Evolutionary conservation across 2,329 filamentous ascomycete species (phyloP).

Genomic region (Penicillium sp.): DNA sequence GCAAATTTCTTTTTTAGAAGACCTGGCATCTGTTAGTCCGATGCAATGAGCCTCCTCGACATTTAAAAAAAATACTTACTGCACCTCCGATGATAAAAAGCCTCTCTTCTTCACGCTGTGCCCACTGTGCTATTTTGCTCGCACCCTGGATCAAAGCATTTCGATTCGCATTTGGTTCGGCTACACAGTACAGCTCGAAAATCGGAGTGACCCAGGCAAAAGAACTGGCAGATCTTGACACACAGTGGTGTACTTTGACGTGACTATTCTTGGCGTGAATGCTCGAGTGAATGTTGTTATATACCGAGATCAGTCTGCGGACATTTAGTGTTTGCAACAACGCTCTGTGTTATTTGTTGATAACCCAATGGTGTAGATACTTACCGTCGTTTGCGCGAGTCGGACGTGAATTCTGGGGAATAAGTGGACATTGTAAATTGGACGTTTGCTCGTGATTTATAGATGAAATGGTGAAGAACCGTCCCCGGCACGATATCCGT

Average conservation of each 20-base stretch:
- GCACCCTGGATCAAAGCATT: conserved; percentile 73
- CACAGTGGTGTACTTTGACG: conserved; percentile 77
- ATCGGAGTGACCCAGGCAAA: conserved; percentile 85
- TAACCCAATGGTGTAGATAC: conserved; percentile 2
- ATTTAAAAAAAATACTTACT: conserved; percentile 43
- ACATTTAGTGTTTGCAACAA: conserved; percentile 1
- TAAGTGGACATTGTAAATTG: conserved; percentile 91
- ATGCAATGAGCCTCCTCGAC: too few relatives aligned
- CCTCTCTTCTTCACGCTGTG: conserved; percentile 82
- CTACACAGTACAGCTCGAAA: conserved; percentile 95
- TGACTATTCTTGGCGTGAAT: conserved; percentile 81
- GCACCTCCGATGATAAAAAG: conserved; percentile 97
- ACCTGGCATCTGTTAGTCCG: conserved; percentile 15
- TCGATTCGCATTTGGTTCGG: conserved; percentile 60
- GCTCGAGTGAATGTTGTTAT: conserved; percentile 75
- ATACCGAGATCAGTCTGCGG: conserved; percentile 67
- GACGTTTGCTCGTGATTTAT: conserved; percentile 90
- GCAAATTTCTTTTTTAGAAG: conserved; percentile 11
- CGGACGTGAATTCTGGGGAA: conserved; percentile 57
- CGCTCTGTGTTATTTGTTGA: background rate
- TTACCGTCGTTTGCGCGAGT: conserved; percentile 58
- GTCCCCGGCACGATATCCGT: conserved; percentile 74
- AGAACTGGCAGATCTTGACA: conserved; percentile 67
- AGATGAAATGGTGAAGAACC: conserved; percentile 83
- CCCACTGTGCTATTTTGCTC: conserved; percentile 86